Base-by-base conservation (phyloP, 2,329 filamentous ascomycete species). In the Plectosphaerella sp. region DNA sequence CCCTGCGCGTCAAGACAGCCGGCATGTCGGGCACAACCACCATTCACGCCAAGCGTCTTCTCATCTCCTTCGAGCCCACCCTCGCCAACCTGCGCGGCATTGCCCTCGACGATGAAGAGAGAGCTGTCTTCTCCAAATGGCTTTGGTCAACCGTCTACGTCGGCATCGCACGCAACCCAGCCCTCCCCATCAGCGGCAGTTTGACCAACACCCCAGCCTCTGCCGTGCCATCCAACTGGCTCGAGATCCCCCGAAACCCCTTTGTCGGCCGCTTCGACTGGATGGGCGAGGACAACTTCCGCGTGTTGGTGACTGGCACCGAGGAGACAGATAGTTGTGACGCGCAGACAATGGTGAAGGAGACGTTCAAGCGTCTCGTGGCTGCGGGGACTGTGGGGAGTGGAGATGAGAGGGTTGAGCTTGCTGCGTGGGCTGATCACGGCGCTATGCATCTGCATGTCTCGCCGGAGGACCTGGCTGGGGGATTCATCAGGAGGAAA, bases 41-140 rank as follows among this genome's bases (percentile, higher is more conserved):
- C 8, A 62, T 73, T 42, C 52, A 57, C 15, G 67, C 68, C 9
- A 65, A 67, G 50, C 62, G 62, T 37, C 61, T 72, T 1, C 60
- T 73, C 16, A 54, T 72, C 45, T 60, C 71, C 22, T 62, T 71
- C 43, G 65, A 67, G 22, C 71, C 71, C 0, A 67, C 60, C 3
- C 45, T 61, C 0, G 49, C 52, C 14, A 67, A 69, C 48, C 50
- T 70, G 45, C 54, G 53, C 3, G 61, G 62, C 2, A 65, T 72
- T 37, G 61, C 64, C 49, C 61, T 70, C 3, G 67, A 72, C 53
- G 35, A 47, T 0, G 46, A 51, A 3, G 70, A 74, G 52, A 25
- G 45, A 0, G 28, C 41, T 1, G 53, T 72, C 24, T 69, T 74
- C 47, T 20, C 36, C 41, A 64, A 64, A 50, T 66, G 70, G 52